Base-by-base conservation (phyloP, 768 basidiomycete species). In the Psilocybe cubensis region DNA sequence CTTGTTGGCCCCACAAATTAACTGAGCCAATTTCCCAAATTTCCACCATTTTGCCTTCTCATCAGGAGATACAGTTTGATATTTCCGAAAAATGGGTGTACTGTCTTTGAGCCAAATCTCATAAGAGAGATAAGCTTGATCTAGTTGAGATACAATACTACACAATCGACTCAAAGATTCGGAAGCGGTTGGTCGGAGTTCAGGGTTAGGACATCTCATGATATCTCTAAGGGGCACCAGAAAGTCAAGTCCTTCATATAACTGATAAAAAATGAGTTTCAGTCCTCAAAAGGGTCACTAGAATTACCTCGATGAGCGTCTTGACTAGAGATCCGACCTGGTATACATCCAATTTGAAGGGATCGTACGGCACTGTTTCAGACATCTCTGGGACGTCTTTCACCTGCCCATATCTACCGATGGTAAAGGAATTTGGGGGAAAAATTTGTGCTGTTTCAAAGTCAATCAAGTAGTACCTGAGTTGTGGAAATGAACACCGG, bases 41-140 rank as follows among this genome's bases (percentile, higher is more conserved):
- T n/a, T n/a, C n/a, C n/a, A n/a, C n/a, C n/a, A n/a, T n/a, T 33
- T 33, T 8, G 14, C 31, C 14, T 33, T 33, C 14, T 8, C 31
- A 9, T 8, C 31, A 33, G 31, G 86, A 85, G 85, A 84, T 77
- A 43, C 42, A 0, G 42, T 54, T 62, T 24, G 17, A 17, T 4
- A 20, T 21, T 4, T 14, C 9, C 31, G 31, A 8, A 33, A 14
- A 8, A 8, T 14, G 14, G 31, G 31, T 3, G 31, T 33, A 33
- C 31, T 3, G 31, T 33, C 31, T 28, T 23, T 25, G 18, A 21
- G 35, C 49, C 52, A 51, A 20, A 63, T 45, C 10, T 31, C 17
- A 21, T 23, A 28, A 24, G 43, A 52, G 20, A 62, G 42, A 6
- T 58, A 56, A 24, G 28, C 49, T 4, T 52, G 42, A 5, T 52